phyloP scores from a whole-genome alignment of 2,329 filamentous ascomycete genomes.

The Venturia asperata region DNA sequence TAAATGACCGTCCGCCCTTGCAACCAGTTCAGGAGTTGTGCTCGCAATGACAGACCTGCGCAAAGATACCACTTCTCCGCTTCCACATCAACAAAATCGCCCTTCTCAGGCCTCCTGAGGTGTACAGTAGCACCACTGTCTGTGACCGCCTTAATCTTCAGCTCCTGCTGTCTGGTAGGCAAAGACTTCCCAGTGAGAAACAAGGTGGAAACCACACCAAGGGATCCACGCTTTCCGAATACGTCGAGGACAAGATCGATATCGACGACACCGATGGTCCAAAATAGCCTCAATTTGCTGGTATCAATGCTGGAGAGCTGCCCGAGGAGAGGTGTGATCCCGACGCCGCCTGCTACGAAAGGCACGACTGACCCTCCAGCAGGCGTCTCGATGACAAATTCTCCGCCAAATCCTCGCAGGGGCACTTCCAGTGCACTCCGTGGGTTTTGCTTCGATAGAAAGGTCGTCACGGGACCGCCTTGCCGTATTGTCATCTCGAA shows the following conservation, averaged over 20 bases:
- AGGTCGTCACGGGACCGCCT: constrained; percentile 60
- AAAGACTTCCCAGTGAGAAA: constrained; percentile 54
- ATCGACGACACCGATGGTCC: constrained; percentile 60
- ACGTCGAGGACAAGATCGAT: constrained; percentile 54
- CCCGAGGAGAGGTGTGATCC: constrained; percentile 73
- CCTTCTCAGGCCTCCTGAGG: constrained; percentile 40
- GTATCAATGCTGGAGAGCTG: constrained; percentile 51
- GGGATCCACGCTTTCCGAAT: constrained; percentile 45
- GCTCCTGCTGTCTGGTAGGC: constrained; percentile 22
- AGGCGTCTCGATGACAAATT: constrained; percentile 42
- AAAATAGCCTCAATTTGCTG: constrained; percentile 52
- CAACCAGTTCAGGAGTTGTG: constrained; percentile 44
- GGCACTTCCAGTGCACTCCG: constrained; percentile 53
- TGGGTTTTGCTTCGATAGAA: constrained; percentile 54
- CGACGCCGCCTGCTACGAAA: constrained; percentile 73
- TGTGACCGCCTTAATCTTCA: constrained; percentile 39
- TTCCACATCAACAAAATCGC: constrained; percentile 38
- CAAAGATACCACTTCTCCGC: constrained; percentile 53
- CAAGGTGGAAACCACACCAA: constrained; percentile 49
- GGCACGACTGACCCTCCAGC: constrained; percentile 36
- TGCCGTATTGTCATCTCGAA: constrained; percentile 67
- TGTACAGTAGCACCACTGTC: constrained; percentile 31
- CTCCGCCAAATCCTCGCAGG: constrained; percentile 66
- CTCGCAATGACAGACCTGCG: constrained; percentile 45
- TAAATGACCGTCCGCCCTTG: constrained; percentile 40